Percentiles rank a stretch among this genome's conserved stretches.
These are phyloP conservation scores for Mycosarcoma mackinlayi DNA, from an alignment of 1,284 basidiomycete genomes.

Conservation along the genomic window DNA sequence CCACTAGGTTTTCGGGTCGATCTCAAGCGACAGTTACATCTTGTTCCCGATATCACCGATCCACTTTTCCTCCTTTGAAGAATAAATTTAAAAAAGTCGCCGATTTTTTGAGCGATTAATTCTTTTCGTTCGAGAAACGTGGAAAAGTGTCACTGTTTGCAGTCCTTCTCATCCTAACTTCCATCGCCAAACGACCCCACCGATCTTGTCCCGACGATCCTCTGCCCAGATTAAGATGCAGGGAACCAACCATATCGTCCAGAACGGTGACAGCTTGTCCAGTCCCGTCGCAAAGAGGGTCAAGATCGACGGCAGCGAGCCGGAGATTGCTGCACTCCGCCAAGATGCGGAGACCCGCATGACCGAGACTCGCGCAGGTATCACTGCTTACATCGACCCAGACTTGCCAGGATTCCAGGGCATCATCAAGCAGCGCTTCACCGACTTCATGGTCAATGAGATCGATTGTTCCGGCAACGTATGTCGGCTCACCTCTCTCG, in stretches of 20 bases:
- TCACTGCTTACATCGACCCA: slow-evolving; percentile 53
- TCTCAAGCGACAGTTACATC: not conserved
- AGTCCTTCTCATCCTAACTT: not conserved
- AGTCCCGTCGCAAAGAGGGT: slow-evolving; percentile 22
- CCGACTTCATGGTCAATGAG: slow-evolving; percentile 64
- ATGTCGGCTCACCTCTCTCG: slow-evolving; percentile 48
- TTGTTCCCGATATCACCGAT: no score
- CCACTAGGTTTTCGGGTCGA: no score
- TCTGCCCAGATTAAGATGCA: no score
- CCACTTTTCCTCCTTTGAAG: no score
- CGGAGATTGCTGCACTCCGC: not conserved
- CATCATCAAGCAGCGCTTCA: slow-evolving; percentile 65
- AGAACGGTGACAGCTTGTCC: no score
- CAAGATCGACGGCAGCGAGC: slow-evolving; percentile 9
- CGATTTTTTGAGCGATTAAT: slow-evolving; percentile 1
- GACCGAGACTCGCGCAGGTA: slow-evolving; percentile 49
- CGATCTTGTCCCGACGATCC: not conserved
- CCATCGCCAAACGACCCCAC: not conserved
- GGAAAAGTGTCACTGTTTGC: not conserved
- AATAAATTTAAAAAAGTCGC: slow-evolving; percentile 1
- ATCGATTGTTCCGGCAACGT: slow-evolving; percentile 38
- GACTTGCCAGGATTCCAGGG: slow-evolving; percentile 53
- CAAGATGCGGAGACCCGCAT: slow-evolving; percentile 24
- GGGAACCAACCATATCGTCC: no score
- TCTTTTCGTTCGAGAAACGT: no score